These are phyloP conservation scores for Gynochthodes officinalis DNA, from an alignment of 257 asterid species.

Conservation along the genomic window DNA sequence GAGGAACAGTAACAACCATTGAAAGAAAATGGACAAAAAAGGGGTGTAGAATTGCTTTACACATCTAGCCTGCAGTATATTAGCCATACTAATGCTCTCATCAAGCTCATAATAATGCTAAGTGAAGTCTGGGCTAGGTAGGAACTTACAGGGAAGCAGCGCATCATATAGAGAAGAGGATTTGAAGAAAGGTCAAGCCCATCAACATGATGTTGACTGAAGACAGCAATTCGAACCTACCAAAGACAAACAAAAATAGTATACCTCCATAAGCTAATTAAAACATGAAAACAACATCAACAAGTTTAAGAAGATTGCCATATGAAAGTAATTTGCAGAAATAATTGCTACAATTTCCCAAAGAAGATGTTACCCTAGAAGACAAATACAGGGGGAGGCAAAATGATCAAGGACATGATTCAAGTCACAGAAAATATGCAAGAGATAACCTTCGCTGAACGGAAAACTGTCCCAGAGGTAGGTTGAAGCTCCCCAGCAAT, in stretches of 20 bases:
- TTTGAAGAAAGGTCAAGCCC: constrained; percentile 98
- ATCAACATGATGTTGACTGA: constrained; percentile 95
- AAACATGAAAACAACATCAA: neutral
- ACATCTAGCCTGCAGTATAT: neutral
- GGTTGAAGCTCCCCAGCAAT: constrained; percentile 99
- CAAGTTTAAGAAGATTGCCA: neutral
- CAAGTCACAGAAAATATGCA: neutral
- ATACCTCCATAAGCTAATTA: neutral
- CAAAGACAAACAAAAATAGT: constrained; percentile 13
- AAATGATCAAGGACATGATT: constrained; percentile 33
- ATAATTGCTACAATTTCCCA: neutral
- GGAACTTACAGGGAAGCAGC: constrained; percentile 88
- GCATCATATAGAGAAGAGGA: constrained; percentile 98
- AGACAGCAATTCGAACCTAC: constrained; percentile 95
- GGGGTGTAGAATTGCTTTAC: neutral
- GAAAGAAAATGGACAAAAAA: too few species aligned
- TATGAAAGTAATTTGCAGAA: neutral
- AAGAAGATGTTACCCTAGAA: neutral
- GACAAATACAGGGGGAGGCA: neutral
- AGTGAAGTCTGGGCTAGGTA: neutral
- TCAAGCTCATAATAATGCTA: neutral
- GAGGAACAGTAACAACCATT: too few species aligned
- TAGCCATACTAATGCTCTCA: neutral
- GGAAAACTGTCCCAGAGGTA: constrained; percentile 93
- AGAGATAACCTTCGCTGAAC: constrained; percentile 84